Percentiles rank a stretch among this genome's conserved stretches.
Evolutionary conservation across 805 yeast genomes (phyloP).

Genomic region (Saturnispora silvae): DNA sequence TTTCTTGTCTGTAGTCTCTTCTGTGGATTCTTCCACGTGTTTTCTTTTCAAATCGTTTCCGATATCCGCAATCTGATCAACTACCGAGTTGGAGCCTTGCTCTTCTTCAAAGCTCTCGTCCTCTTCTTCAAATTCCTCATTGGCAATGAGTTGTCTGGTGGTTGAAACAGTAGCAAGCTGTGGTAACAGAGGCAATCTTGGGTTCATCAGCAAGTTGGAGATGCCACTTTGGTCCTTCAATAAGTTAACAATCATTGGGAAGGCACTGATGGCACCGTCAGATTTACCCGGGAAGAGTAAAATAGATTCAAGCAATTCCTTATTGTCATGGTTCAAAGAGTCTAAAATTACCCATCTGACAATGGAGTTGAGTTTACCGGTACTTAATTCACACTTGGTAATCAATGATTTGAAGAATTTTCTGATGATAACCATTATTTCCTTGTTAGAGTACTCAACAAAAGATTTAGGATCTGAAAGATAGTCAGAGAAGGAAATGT

Average conservation of each 20-base stretch:
- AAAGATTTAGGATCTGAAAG: constrained; percentile 57
- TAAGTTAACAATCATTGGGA: constrained; percentile 57
- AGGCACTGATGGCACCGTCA: constrained; percentile 44
- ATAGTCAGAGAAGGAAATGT: constrained; percentile 54
- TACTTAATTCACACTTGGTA: constrained; percentile 40
- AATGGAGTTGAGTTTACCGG: constrained; percentile 55
- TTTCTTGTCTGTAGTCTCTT: constrained; percentile 2
- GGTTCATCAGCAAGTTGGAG: constrained; percentile 55
- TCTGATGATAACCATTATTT: constrained; percentile 28
- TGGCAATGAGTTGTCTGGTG: constrained; percentile 6
- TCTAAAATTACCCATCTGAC: constrained; percentile 33
- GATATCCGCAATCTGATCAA: constrained; percentile 8
- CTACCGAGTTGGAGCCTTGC: constrained; percentile 7
- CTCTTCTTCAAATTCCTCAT: constrained; percentile 2
- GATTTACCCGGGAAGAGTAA: constrained; percentile 56
- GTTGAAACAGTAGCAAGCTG: constrained; percentile 5
- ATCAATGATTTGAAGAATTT: constrained; percentile 41
- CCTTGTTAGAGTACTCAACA: constrained; percentile 29
- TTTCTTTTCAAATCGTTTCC: constrained; percentile 9
- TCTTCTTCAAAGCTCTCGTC: constrained; percentile 13
- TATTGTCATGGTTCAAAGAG: constrained; percentile 19
- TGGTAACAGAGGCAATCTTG: constrained; percentile 54
- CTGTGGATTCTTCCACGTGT: constrained; percentile 9
- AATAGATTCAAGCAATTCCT: constrained; percentile 44
- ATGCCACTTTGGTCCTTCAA: constrained; percentile 30